Evolutionary conservation across 345 rosid genomes (phyloP).

Genomic region (Moringa oleifera): DNA sequence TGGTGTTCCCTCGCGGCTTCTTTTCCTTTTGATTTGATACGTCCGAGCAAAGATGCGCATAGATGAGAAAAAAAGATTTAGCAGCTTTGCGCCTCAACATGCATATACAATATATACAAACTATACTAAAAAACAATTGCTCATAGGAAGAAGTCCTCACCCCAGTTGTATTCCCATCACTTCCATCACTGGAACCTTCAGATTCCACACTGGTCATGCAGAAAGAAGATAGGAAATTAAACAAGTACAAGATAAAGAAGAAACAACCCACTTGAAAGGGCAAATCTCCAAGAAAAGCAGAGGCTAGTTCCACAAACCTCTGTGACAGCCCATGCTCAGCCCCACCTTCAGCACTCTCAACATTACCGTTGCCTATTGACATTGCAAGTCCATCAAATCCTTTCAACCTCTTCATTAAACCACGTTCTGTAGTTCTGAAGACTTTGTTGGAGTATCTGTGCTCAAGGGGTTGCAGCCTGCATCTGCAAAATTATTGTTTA

Average conservation of each 20-base stretch:
- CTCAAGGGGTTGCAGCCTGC: constrained; percentile 48
- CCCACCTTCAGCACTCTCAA: constrained; percentile 41
- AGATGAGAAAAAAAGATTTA: constrained; percentile 5
- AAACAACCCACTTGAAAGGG: neutral
- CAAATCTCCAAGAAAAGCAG: neutral
- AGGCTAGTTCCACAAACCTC: constrained; percentile 44
- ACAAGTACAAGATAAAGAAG: neutral
- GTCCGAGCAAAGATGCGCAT: constrained; percentile 34
- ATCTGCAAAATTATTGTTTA: neutral
- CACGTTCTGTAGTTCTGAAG: constrained; percentile 54
- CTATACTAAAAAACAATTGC: constrained; percentile 1
- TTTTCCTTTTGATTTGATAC: constrained; percentile 54
- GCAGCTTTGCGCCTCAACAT: neutral
- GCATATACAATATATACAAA: neutral
- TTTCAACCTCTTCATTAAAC: constrained; percentile 79
- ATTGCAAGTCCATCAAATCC: constrained; percentile 83
- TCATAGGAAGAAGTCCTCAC: constrained; percentile 28
- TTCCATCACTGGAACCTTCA: constrained; percentile 64
- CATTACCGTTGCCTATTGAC: constrained; percentile 64
- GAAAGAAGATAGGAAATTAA: constrained; percentile 16
- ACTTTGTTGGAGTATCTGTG: constrained; percentile 57
- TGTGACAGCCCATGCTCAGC: constrained; percentile 47
- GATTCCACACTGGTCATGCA: constrained; percentile 46
- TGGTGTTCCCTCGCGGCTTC: constrained; percentile 60
- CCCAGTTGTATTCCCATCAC: constrained; percentile 63